Percentiles rank a stretch among this genome's conserved stretches.
Conservation (phyloP, 2,329 filamentous ascomycete species). For the Colletotrichum nymphaeae region DNA sequence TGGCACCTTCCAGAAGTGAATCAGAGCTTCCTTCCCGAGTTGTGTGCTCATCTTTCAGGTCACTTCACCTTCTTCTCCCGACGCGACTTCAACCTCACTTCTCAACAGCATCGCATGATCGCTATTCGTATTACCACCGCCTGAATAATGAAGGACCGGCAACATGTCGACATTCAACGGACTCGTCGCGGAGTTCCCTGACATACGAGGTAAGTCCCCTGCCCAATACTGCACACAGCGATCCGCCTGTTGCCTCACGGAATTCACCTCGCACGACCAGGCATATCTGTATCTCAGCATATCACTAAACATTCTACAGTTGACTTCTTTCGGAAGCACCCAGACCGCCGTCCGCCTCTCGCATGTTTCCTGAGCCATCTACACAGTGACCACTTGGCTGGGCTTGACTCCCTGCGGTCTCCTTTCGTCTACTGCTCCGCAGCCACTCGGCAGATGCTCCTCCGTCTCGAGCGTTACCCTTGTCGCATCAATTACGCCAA, state of each 20-base stretch:
- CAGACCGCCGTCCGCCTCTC: conserved; percentile 69
- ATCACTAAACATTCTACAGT: conserved; percentile 59
- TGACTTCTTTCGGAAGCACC: conserved; percentile 79
- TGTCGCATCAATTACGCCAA: conserved; percentile 85
- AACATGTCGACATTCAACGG: conserved; percentile 84
- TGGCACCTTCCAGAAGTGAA: background rate
- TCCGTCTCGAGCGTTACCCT: conserved; percentile 82
- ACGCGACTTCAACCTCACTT: background rate
- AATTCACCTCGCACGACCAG: conserved; percentile 12
- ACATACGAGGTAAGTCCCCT: conserved; percentile 71
- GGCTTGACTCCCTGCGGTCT: conserved; percentile 79
- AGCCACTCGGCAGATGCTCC: conserved; percentile 82
- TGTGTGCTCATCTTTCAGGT: background rate
- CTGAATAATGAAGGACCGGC: background rate
- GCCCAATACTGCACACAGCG: background rate
- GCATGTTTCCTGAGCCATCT: conserved; percentile 94
- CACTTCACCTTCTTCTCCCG: background rate
- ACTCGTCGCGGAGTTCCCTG: conserved; percentile 79
- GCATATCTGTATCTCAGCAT: background rate
- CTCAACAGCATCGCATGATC: background rate
- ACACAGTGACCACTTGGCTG: conserved; percentile 88
- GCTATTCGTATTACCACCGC: too few species aligned
- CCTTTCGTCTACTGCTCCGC: conserved; percentile 93
- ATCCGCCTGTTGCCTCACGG: background rate
- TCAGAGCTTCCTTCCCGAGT: background rate